These are phyloP conservation scores for Cenococcum geophilum DNA, from an alignment of 495 filamentous ascomycete genomes.

Conservation along the genomic window DNA sequence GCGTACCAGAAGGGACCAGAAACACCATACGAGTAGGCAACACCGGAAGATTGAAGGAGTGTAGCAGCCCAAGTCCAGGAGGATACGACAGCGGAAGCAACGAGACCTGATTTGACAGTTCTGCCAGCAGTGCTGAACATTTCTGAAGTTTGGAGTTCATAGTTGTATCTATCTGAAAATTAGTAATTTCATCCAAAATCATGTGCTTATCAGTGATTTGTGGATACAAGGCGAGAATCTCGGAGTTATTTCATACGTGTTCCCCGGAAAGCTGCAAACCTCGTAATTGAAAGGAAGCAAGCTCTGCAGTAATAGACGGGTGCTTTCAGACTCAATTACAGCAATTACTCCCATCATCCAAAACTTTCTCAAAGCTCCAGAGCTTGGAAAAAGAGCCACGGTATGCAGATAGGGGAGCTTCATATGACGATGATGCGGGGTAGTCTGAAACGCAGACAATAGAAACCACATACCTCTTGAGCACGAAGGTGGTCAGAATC, in stretches of 20 bases:
- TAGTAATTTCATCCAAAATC: background rate
- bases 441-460: background rate
- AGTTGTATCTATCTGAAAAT: conserved; percentile 58
- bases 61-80: conserved; percentile 94
- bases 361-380: no score
- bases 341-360: no score
- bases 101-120: conserved; percentile 89
- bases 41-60: conserved; percentile 72
- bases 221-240: no score
- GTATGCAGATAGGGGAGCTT: background rate
- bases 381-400: no score
- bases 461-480: conserved; percentile 29
- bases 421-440: background rate
- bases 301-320: background rate
- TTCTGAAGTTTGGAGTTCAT: conserved; percentile 92
- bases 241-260: no score
- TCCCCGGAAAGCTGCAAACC: no score
- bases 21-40: conserved; percentile 89
- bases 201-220: no score
- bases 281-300: no score
- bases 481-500: conserved; percentile 40
- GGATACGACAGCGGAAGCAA: conserved; percentile 91
- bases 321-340: background rate
- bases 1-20: conserved; percentile 92
- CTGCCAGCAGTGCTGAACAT: conserved; percentile 95